A percentile compares a stretch with the other conserved stretches of the same genome.
Conservation (phyloP, 2,329 filamentous ascomycete genomes). For the Penicillium nordicum region DNA sequence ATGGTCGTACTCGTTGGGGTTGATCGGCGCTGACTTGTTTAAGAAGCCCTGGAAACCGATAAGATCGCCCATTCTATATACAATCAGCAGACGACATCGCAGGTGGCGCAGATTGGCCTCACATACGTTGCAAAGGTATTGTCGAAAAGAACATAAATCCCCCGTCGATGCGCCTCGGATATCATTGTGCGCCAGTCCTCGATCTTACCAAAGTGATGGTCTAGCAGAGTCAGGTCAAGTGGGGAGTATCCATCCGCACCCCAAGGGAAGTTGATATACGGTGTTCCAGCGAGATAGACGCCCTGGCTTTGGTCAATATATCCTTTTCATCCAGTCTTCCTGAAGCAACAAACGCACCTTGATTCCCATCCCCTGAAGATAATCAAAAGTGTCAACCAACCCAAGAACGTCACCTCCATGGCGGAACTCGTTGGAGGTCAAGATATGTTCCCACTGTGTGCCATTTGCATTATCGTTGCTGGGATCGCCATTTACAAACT, state of each 20-base stretch:
- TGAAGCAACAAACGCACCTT: constrained; percentile 46
- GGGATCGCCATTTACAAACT: constrained; percentile 63
- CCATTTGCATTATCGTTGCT: constrained; percentile 61
- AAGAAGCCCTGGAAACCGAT: constrained; percentile 60
- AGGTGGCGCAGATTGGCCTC: neutral
- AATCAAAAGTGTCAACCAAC: constrained; percentile 60
- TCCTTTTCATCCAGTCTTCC: constrained; percentile 22
- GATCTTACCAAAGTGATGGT: constrained; percentile 61
- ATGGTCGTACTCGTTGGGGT: constrained; percentile 54
- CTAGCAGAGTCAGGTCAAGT: constrained; percentile 61
- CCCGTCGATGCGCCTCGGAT: constrained; percentile 57
- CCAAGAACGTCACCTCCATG: constrained; percentile 61
- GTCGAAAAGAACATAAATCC: constrained; percentile 64
- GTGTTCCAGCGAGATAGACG: constrained; percentile 61
- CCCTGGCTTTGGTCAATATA: constrained; percentile 37
- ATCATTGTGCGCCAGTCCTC: constrained; percentile 59
- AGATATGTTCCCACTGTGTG: constrained; percentile 33
- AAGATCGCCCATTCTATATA: constrained; percentile 53
- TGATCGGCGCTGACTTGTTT: constrained; percentile 53
- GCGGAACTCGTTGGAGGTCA: constrained; percentile 54
- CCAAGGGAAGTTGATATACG: constrained; percentile 64
- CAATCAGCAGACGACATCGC: neutral
- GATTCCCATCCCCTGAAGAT: constrained; percentile 63
- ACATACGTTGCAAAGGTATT: constrained; percentile 62
- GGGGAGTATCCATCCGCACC: constrained; percentile 58